These are phyloP conservation scores for Wickerhamiella spandovensis DNA, from an alignment of 805 yeast genomes.

Conservation along the genomic window DNA sequence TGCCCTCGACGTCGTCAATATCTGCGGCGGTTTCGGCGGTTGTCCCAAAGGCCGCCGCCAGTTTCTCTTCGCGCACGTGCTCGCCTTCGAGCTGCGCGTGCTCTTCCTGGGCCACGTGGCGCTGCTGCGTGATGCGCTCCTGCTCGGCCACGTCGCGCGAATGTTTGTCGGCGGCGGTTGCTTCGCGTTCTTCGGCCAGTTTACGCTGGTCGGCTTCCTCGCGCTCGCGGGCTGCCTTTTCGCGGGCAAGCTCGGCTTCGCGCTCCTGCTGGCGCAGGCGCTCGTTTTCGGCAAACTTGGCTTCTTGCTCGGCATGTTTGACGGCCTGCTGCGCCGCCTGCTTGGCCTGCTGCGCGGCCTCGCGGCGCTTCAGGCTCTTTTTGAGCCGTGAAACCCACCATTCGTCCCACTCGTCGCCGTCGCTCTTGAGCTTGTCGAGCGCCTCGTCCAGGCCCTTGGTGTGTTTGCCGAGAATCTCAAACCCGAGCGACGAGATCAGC, in stretches of 20 bases:
- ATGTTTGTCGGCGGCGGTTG: background rate
- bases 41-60: background rate
- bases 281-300: background rate
- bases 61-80: conserved; percentile 15
- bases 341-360: background rate
- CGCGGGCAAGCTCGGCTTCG: background rate
- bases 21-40: background rate
- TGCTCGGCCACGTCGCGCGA: background rate
- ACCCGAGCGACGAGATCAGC: conserved; percentile 18
- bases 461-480: conserved; percentile 16
- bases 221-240: background rate
- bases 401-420: conserved; percentile 8
- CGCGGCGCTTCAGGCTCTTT: conserved; percentile 9
- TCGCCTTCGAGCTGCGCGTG: conserved; percentile 21
- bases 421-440: conserved; percentile 1
- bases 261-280: background rate
- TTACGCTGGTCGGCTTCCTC: background rate
- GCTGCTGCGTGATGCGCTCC: background rate
- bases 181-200: background rate
- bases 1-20: background rate
- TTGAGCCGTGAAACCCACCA: conserved; percentile 16
- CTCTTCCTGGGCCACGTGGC: conserved; percentile 23
- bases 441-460: conserved; percentile 5
- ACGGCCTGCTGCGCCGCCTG: background rate
- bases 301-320: background rate